Evolutionary conservation across 2,329 filamentous ascomycete genomes (phyloP).

Genomic region (Epichloe sp.): DNA sequence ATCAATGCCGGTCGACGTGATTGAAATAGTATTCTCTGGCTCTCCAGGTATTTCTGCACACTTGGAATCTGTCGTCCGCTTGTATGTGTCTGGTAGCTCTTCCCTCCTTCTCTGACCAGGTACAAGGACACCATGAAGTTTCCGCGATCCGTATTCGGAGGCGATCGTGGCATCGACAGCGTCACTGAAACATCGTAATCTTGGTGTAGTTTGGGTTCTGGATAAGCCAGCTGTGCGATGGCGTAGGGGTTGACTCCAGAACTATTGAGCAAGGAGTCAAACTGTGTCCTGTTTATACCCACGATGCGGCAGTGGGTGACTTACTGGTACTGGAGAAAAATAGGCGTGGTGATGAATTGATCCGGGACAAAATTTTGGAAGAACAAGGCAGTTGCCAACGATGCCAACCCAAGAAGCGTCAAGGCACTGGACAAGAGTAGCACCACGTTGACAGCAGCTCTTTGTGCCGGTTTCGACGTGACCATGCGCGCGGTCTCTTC

Average conservation of each 20-base stretch:
- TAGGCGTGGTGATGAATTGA: constrained; percentile 35
- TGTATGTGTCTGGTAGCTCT: not conserved
- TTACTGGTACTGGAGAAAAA: constrained; percentile 48
- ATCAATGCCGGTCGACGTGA: constrained; percentile 66
- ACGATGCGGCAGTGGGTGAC: constrained; percentile 8
- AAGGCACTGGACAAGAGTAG: constrained; percentile 30
- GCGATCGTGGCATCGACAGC: constrained; percentile 66
- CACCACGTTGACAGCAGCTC: constrained; percentile 32
- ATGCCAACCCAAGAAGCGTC: constrained; percentile 33
- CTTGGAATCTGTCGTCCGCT: constrained; percentile 1
- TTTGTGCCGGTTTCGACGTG: constrained; percentile 39
- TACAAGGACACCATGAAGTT: constrained; percentile 91
- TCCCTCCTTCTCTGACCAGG: constrained; percentile 35
- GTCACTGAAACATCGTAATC: constrained; percentile 72
- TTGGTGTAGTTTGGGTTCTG: constrained; percentile 54
- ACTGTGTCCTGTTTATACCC: not conserved
- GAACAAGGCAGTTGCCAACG: constrained; percentile 36
- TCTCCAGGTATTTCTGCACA: constrained; percentile 23
- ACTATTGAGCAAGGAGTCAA: constrained; percentile 18
- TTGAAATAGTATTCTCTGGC: constrained; percentile 35
- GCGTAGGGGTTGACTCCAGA: constrained; percentile 40
- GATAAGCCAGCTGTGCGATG: constrained; percentile 29
- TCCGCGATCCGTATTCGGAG: constrained; percentile 59
- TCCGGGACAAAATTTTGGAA: constrained; percentile 45
- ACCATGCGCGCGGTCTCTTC: constrained; percentile 24